Conservation (phyloP, 1,284 basidiomycete species). For the Ustilago cynodontis region DNA sequence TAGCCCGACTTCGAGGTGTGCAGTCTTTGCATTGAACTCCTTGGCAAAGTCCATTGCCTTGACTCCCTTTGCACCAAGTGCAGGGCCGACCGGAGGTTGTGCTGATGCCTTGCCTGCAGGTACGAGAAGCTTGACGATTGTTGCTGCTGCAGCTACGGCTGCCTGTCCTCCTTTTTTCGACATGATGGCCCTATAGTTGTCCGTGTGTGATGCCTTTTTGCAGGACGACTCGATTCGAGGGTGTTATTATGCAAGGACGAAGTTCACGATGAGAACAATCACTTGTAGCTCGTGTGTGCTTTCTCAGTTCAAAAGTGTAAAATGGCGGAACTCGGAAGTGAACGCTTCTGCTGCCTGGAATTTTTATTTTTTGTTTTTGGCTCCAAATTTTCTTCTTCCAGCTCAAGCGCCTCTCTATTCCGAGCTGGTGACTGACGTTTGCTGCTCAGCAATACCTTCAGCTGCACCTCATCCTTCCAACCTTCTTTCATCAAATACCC, state of each 20-base stretch:
- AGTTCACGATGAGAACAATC: too few species aligned
- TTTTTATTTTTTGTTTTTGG: slow-evolving; percentile 19
- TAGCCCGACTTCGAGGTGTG: slow-evolving; percentile 85
- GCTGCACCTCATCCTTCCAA: background rate
- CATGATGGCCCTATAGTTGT: slow-evolving; percentile 37
- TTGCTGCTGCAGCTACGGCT: slow-evolving; percentile 48
- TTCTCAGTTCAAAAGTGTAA: slow-evolving; percentile 13
- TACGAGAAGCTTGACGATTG: slow-evolving; percentile 78
- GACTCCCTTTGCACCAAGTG: slow-evolving; percentile 95
- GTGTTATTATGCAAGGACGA: too few species aligned
- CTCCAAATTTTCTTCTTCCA: slow-evolving; percentile 26
- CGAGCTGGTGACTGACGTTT: background rate
- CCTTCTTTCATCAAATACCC: background rate
- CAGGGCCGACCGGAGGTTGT: slow-evolving; percentile 95
- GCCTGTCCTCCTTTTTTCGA: slow-evolving; percentile 65
- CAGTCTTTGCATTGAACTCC: slow-evolving; percentile 76
- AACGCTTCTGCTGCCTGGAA: background rate
- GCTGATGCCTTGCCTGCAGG: slow-evolving; percentile 95
- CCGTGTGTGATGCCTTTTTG: background rate
- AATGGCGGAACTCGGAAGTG: slow-evolving; percentile 36
- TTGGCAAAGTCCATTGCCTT: slow-evolving; percentile 99
- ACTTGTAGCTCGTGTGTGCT: background rate
- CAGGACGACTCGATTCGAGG: too few species aligned
- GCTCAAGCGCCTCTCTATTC: slow-evolving; percentile 2
- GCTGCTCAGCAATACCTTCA: background rate